Conservation (phyloP, 1,284 basidiomycete genomes). For the Athelia psychrophila region DNA sequence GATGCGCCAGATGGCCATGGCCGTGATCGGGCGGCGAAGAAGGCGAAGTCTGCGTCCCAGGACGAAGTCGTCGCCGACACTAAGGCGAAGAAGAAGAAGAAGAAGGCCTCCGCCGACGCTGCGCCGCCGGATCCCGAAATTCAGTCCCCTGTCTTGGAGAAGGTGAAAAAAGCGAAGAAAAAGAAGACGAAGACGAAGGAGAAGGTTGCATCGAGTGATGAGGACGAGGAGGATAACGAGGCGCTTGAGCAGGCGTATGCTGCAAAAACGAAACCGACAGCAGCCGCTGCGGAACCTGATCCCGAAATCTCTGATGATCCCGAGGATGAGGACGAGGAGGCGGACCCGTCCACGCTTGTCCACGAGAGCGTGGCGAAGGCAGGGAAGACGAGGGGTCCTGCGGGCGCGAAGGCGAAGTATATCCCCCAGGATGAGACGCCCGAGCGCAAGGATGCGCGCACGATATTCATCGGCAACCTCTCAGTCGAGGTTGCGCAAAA, state of each 20-base stretch:
- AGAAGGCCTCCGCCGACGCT: slow-evolving; percentile 22
- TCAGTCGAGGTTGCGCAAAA: slow-evolving; percentile 73
- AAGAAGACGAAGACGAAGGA: slow-evolving; percentile 19
- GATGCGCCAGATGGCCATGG: too few species aligned
- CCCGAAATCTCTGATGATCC: slow-evolving; percentile 2
- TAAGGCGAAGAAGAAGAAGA: slow-evolving; percentile 4
- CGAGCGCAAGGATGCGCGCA: slow-evolving; percentile 74
- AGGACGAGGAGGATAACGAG: slow-evolving; percentile 34
- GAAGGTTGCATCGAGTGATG: slow-evolving; percentile 18
- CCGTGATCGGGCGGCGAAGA: slow-evolving; percentile 20
- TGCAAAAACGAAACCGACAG: slow-evolving; percentile 4
- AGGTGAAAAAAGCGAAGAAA: slow-evolving; percentile 6
- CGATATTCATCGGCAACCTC: slow-evolving; percentile 94
- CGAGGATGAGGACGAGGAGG: slow-evolving; percentile 10
- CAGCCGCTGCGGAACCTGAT: not conserved
- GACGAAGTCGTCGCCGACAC: slow-evolving; percentile 6
- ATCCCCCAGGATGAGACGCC: slow-evolving; percentile 66
- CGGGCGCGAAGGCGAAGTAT: slow-evolving; percentile 31
- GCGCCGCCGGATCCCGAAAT: slow-evolving; percentile 12
- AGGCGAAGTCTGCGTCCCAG: slow-evolving; percentile 30
- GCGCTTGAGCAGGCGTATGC: slow-evolving; percentile 11
- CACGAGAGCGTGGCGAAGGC: slow-evolving; percentile 34
- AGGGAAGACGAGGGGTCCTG: slow-evolving; percentile 15
- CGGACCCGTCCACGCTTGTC: slow-evolving; percentile 13
- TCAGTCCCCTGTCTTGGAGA: slow-evolving; percentile 4